A percentile compares a stretch with the other conserved stretches of the same genome.
phyloP scores from a whole-genome alignment of 805 yeast species.

The Tetrapisispora fleetii region DNA sequence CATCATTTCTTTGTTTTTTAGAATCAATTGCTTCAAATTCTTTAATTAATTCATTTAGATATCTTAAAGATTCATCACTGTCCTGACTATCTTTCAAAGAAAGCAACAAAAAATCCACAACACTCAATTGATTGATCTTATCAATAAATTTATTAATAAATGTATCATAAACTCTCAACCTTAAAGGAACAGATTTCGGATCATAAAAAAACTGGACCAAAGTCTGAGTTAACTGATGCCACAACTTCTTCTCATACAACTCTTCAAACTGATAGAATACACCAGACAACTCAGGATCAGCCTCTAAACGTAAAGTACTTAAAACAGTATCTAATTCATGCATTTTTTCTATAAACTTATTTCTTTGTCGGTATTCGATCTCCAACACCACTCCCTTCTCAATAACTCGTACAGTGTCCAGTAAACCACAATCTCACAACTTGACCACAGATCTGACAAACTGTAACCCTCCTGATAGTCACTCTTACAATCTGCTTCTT shows the following conservation, averaged over 20 bases:
- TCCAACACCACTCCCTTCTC: background rate
- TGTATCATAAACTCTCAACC: slow-evolving; percentile 57
- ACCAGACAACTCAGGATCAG: slow-evolving; percentile 54
- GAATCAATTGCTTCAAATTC: slow-evolving; percentile 36
- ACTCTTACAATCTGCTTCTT: no score
- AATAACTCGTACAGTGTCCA: background rate
- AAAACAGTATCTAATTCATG: slow-evolving; percentile 24
- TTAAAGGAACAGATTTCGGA: slow-evolving; percentile 42
- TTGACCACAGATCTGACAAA: no score
- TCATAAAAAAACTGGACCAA: slow-evolving; percentile 52
- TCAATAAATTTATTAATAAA: slow-evolving; percentile 59
- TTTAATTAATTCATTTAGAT: slow-evolving; percentile 36
- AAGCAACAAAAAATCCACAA: slow-evolving; percentile 60
- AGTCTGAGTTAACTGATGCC: slow-evolving; percentile 83
- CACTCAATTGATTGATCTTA: slow-evolving; percentile 69
- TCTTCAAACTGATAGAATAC: slow-evolving; percentile 55
- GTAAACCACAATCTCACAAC: no score
- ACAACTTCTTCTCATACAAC: slow-evolving; percentile 75
- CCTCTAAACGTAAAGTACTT: slow-evolving; percentile 49
- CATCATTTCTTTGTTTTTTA: slow-evolving; percentile 27
- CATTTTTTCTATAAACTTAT: slow-evolving; percentile 1
- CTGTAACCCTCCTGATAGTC: no score
- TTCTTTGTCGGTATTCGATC: no score
- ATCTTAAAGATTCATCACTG: slow-evolving; percentile 40
- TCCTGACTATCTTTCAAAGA: slow-evolving; percentile 38